Percentiles rank a stretch among this genome's conserved stretches.
These are phyloP conservation scores for Roridomyces roridus DNA, from an alignment of 768 basidiomycete genomes.

Conservation along the genomic window DNA sequence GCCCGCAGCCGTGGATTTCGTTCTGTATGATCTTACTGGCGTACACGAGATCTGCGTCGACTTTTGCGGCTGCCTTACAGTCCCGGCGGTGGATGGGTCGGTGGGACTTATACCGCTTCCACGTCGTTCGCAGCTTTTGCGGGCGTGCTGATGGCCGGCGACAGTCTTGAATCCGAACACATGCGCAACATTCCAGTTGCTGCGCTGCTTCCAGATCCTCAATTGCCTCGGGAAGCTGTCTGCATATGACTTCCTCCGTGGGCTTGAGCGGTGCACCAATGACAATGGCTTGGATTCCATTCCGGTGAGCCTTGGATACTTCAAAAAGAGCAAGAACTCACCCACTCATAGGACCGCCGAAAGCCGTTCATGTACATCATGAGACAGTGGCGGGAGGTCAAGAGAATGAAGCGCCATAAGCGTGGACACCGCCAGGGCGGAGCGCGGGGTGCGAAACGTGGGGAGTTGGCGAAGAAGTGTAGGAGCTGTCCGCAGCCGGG, in stretches of 20 bases:
- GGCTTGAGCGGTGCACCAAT: background rate
- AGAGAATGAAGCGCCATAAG: slow-evolving; percentile 3
- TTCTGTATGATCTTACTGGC: slow-evolving; percentile 8
- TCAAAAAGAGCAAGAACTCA: background rate
- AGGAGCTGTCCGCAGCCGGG: slow-evolving; percentile 20
- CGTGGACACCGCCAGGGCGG: slow-evolving; percentile 13
- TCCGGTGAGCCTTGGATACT: background rate
- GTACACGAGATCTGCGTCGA: slow-evolving; percentile 7
- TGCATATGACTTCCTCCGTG: slow-evolving; percentile 13
- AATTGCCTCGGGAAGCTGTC: slow-evolving; percentile 16
- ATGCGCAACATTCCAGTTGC: slow-evolving; percentile 1
- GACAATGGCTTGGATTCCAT: background rate
- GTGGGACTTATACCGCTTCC: background rate
- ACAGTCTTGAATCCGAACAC: slow-evolving; percentile 6
- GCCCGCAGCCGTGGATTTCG: background rate
- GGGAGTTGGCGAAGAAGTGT: slow-evolving; percentile 13
- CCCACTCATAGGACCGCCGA: slow-evolving; percentile 5
- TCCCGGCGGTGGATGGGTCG: background rate
- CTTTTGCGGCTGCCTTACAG: slow-evolving; percentile 11
- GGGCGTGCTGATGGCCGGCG: slow-evolving; percentile 16
- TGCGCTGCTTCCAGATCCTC: slow-evolving; percentile 14
- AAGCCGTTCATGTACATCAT: slow-evolving; percentile 9
- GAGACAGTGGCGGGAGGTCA: slow-evolving; percentile 13
- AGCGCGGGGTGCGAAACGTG: background rate
- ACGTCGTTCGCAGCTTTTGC: background rate